phyloP scores from a whole-genome alignment of 2,329 filamentous ascomycete genomes.

The Scedosporium boydii region DNA sequence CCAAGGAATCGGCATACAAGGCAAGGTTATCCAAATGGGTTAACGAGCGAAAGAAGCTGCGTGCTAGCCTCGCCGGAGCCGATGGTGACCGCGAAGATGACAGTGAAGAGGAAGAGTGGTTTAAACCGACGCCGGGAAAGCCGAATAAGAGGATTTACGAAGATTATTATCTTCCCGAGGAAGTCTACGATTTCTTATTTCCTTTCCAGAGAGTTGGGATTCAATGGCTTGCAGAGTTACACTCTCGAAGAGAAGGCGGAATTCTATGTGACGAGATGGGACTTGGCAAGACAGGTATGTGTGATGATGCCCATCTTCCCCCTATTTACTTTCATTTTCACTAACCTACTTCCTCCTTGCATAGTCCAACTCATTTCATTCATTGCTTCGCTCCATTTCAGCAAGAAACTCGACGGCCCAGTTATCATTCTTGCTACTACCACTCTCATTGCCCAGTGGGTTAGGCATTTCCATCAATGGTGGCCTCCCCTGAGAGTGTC shows the following conservation, averaged over 20 bases:
- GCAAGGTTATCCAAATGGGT: slow-evolving; percentile 69
- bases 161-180: slow-evolving; percentile 73
- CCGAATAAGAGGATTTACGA: slow-evolving; percentile 68
- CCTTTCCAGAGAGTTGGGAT: slow-evolving; percentile 97
- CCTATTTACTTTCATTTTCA: not conserved
- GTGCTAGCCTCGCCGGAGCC: slow-evolving; percentile 11
- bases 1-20: slow-evolving; percentile 75
- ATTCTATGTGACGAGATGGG: slow-evolving; percentile 99
- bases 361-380: slow-evolving; percentile 58
- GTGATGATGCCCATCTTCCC: not conserved
- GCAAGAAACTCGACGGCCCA: slow-evolving; percentile 71
- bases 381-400: slow-evolving; percentile 85
- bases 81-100: slow-evolving; percentile 20
- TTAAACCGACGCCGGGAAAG: slow-evolving; percentile 75
- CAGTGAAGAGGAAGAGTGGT: slow-evolving; percentile 56
- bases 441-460: slow-evolving; percentile 94
- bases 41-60: slow-evolving; percentile 7
- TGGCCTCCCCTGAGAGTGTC: slow-evolving; percentile 98
- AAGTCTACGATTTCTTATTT: slow-evolving; percentile 86
- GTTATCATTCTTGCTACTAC: slow-evolving; percentile 89
- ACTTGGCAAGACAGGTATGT: slow-evolving; percentile 69
- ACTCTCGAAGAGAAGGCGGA: slow-evolving; percentile 80
- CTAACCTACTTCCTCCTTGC: not conserved
- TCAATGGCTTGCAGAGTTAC: slow-evolving; percentile 90
- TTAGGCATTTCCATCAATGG: slow-evolving; percentile 97